phyloP scores from a whole-genome alignment of 192 early-diverging fungal species.

The Anaeromyces robustus region DNA sequence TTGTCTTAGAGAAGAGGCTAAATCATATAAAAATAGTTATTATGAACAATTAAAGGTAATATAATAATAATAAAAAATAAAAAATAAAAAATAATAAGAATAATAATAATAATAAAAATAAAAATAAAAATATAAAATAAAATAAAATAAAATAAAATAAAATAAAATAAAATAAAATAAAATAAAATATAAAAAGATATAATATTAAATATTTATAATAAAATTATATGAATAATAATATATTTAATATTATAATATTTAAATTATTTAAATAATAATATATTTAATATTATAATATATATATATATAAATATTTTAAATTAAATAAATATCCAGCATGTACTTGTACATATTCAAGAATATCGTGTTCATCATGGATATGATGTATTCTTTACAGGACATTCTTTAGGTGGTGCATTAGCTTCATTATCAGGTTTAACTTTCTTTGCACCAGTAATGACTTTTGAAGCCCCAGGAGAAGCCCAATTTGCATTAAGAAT shows the following conservation, averaged over 20 bases:
- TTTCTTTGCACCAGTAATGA: conserved; percentile 64
- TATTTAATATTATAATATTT: too few species aligned
- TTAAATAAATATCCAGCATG: too few species aligned
- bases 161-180: too few species aligned
- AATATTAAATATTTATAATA: too few species aligned
- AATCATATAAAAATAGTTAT: not conserved
- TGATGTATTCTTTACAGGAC: not conserved
- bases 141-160: too few species aligned
- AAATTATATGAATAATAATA: too few species aligned
- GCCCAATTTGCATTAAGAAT: conserved; percentile 54
- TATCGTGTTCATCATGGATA: not conserved
- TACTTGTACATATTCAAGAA: not conserved
- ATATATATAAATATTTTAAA: too few species aligned
- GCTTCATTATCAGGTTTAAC: conserved; percentile 63
- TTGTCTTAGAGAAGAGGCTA: not conserved
- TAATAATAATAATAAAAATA: not conserved
- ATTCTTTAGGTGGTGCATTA: conserved; percentile 49
- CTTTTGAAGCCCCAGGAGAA: conserved; percentile 77
- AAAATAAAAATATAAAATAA: too few species aligned
- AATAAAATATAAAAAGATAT: too few species aligned
- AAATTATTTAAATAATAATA: too few species aligned
- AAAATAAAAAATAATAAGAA: not conserved
- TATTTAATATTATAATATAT: too few species aligned
- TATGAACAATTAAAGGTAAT: not conserved
- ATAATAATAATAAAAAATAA: not conserved